Conservation (phyloP, 306 rosid genomes). For the Quercus aquifolioides region DNA sequence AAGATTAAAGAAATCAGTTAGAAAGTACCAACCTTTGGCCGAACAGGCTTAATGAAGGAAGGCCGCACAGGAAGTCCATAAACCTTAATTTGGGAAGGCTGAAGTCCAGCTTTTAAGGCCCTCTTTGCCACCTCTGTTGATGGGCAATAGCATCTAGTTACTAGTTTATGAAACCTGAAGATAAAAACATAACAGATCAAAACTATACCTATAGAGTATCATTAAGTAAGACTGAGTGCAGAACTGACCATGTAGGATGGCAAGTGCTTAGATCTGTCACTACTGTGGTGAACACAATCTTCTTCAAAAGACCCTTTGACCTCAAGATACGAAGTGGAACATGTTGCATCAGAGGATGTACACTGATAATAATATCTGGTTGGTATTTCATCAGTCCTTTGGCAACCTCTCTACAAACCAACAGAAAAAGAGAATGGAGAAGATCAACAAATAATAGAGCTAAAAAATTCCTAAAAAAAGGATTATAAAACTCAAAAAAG, state of each 20-base stretch:
- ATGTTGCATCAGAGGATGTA: conserved; percentile 97
- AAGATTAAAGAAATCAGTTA: conserved; percentile 3
- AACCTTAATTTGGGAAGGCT: conserved; percentile 79
- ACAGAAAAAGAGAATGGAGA: conserved; percentile 2
- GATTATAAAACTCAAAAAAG: too few relatives aligned
- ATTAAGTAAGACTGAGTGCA: background rate
- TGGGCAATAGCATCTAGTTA: conserved; percentile 98
- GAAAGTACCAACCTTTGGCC: conserved; percentile 64
- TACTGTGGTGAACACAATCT: conserved; percentile 95
- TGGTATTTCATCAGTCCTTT: conserved; percentile 93
- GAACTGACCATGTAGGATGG: conserved; percentile 95
- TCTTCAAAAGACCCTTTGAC: conserved; percentile 76
- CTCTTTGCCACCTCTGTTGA: conserved; percentile 77
- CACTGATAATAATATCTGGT: conserved; percentile 98
- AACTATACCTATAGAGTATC: conserved; percentile 10
- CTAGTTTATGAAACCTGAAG: conserved; percentile 96
- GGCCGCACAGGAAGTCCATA: conserved; percentile 91
- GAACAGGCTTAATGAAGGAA: conserved; percentile 80
- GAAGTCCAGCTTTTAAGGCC: conserved; percentile 88
- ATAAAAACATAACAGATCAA: conserved; percentile 30
- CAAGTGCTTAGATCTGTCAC: conserved; percentile 98
- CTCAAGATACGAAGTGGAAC: conserved; percentile 94
- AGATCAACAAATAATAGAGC: background rate
- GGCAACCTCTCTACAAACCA: conserved; percentile 61
- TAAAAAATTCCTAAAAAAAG: background rate